Conservation (phyloP, 208 protist species). For the Trypanosoma conorhini region DNA sequence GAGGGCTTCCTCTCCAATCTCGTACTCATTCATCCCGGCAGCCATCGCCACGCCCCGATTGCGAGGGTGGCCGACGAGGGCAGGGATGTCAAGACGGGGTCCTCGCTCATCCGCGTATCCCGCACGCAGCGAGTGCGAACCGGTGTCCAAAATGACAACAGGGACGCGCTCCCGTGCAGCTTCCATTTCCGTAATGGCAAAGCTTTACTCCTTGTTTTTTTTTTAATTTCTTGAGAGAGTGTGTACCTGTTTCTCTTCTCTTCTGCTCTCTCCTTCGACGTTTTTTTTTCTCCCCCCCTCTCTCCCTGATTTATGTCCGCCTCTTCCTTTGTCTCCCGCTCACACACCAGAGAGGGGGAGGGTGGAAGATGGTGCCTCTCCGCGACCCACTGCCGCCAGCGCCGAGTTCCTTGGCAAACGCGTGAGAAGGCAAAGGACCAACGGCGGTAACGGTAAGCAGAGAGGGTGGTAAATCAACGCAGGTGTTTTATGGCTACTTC, state of each 20-base stretch:
- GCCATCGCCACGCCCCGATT: slow-evolving; percentile 92
- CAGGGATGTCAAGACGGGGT: slow-evolving; percentile 85
- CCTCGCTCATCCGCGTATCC: slow-evolving; percentile 87
- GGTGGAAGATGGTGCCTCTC: background rate
- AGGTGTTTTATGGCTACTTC: background rate
- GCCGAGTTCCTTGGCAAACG: background rate
- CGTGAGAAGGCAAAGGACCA: background rate
- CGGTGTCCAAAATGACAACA: slow-evolving; percentile 82
- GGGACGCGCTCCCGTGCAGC: slow-evolving; percentile 23
- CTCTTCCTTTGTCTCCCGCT: background rate
- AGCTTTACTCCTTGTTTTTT: background rate
- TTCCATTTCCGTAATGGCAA: slow-evolving; percentile 12
- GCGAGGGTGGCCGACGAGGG: slow-evolving; percentile 86
- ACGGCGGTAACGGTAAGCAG: background rate
- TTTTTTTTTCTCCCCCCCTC: background rate
- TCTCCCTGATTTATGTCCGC: background rate
- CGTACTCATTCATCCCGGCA: slow-evolving; percentile 88
- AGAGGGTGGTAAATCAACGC: background rate
- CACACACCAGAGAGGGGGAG: background rate
- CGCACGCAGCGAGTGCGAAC: slow-evolving; percentile 73
- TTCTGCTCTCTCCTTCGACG: background rate
- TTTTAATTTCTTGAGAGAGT: background rate
- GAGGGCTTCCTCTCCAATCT: slow-evolving; percentile 85
- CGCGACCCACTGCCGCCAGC: background rate
- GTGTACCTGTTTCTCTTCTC: background rate